These are phyloP conservation scores for Microbotryum lychnidis-dioicae DNA, from an alignment of 1,284 basidiomycete genomes.

Conservation along the genomic window DNA sequence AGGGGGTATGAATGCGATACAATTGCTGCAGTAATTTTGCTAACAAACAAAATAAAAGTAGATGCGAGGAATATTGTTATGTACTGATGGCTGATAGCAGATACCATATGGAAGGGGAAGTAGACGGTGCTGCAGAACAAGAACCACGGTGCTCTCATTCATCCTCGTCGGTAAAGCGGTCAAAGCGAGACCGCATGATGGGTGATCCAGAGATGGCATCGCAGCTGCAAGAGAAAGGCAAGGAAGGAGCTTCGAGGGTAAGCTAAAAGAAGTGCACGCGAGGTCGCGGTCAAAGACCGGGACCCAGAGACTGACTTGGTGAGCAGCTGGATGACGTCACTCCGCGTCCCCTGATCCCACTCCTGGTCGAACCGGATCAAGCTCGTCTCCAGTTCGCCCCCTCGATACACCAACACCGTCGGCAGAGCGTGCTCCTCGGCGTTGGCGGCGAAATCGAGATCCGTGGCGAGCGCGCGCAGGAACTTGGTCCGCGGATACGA, in stretches of 20 bases:
- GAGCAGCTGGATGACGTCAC: conserved; percentile 15
- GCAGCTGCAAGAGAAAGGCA: neutral
- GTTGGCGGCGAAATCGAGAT: conserved; percentile 61
- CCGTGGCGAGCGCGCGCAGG: conserved; percentile 61
- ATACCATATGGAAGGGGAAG: no score
- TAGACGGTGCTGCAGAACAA: no score
- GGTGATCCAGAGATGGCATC: neutral
- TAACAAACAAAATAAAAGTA: no score
- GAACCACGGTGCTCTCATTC: neutral
- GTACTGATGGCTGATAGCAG: no score
- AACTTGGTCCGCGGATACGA: conserved; percentile 66
- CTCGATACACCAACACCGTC: conserved; percentile 69
- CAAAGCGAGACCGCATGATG: neutral
- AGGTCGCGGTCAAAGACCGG: neutral
- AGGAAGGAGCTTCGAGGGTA: neutral
- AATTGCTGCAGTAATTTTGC: no score
- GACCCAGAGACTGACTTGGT: conserved; percentile 3
- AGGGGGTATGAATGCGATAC: no score
- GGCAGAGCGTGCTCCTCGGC: conserved; percentile 64
- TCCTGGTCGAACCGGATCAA: conserved; percentile 28
- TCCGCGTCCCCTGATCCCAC: conserved; percentile 10
- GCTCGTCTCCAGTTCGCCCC: conserved; percentile 53
- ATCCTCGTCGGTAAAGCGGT: neutral
- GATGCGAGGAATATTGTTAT: no score
- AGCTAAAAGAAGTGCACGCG: neutral